These are phyloP conservation scores for Neonectria neomacrospora DNA, from an alignment of 2,329 filamentous ascomycete species.

Conservation along the genomic window DNA sequence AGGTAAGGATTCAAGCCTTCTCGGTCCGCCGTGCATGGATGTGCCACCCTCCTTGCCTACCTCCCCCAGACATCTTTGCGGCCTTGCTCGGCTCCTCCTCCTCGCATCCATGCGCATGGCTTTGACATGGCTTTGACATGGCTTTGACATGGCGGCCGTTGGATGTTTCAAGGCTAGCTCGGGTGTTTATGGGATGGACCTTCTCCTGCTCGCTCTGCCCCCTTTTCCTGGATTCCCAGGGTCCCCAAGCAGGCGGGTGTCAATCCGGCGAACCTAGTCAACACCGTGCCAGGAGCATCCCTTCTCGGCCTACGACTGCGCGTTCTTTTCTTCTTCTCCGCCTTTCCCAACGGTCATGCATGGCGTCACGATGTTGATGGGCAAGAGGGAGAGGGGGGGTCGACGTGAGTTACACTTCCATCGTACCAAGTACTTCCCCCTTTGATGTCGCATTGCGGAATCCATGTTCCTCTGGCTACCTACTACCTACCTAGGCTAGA, in stretches of 20 bases:
- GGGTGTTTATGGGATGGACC: slow-evolving; percentile 27
- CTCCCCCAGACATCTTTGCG: background rate
- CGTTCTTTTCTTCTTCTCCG: slow-evolving; percentile 14
- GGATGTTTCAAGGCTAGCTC: slow-evolving; percentile 22
- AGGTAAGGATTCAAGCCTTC: background rate
- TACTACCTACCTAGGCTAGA: too few species aligned
- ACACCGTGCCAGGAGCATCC: slow-evolving; percentile 1
- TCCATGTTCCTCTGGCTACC: background rate
- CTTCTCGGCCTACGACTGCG: slow-evolving; percentile 2
- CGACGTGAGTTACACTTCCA: background rate
- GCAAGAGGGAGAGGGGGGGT: background rate
- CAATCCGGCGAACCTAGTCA: slow-evolving; percentile 28
- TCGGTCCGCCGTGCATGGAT: slow-evolving; percentile 11
- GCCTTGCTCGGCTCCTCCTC: slow-evolving; percentile 20
- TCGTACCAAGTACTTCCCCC: background rate
- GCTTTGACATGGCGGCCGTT: slow-evolving; percentile 11
- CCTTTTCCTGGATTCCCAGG: slow-evolving; percentile 14
- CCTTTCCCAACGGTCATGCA: slow-evolving; percentile 14
- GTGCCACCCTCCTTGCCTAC: background rate
- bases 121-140: too few species aligned
- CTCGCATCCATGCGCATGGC: background rate
- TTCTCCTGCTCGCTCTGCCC: slow-evolving; percentile 11
- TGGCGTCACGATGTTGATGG: slow-evolving; percentile 2
- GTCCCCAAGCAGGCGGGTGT: slow-evolving; percentile 33
- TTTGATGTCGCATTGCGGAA: background rate